A percentile compares a stretch with the other conserved stretches of the same genome.
These are phyloP conservation scores for Scleroderma bovista DNA, from an alignment of 768 basidiomycete genomes.

Conservation along the genomic window DNA sequence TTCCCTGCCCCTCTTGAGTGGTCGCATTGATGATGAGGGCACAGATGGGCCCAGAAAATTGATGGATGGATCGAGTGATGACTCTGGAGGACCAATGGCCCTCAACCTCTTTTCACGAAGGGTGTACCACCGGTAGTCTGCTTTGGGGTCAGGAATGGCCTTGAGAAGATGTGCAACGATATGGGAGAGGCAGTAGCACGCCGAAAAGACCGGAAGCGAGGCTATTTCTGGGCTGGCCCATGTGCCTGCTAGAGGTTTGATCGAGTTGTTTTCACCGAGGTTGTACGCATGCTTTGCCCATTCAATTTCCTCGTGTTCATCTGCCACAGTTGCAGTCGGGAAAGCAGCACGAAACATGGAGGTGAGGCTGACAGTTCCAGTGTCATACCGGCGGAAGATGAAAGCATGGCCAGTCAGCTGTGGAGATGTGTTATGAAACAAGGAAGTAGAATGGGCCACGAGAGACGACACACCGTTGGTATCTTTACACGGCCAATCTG, in stretches of 20 bases:
- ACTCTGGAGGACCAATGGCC: slow-evolving; percentile 21
- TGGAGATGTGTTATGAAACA: slow-evolving; percentile 12
- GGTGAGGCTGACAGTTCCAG: slow-evolving; percentile 85
- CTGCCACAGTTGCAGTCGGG: slow-evolving; percentile 68
- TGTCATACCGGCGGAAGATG: slow-evolving; percentile 90
- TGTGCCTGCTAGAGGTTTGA: slow-evolving; percentile 80
- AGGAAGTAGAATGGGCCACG: neutral
- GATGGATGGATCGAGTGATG: slow-evolving; percentile 17
- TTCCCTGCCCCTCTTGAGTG: slow-evolving; percentile 64
- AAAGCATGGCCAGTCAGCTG: slow-evolving; percentile 84
- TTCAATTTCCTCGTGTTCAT: slow-evolving; percentile 72
- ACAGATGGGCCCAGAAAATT: slow-evolving; percentile 30
- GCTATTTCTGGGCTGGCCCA: slow-evolving; percentile 76
- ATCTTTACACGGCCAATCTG: too few species aligned
- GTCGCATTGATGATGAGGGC: slow-evolving; percentile 36
- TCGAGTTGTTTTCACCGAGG: slow-evolving; percentile 70
- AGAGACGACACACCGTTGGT: slow-evolving; percentile 61
- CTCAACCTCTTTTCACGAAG: slow-evolving; percentile 26
- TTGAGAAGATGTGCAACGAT: slow-evolving; percentile 63
- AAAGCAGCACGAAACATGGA: slow-evolving; percentile 97
- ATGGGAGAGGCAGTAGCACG: slow-evolving; percentile 54
- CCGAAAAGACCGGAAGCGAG: slow-evolving; percentile 58
- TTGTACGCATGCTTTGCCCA: slow-evolving; percentile 84
- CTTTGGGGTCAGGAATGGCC: slow-evolving; percentile 72
- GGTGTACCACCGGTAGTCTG: slow-evolving; percentile 70